phyloP scores from a whole-genome alignment of 352 stramenopile genomes.

The Elongisporangium undulatum region DNA sequence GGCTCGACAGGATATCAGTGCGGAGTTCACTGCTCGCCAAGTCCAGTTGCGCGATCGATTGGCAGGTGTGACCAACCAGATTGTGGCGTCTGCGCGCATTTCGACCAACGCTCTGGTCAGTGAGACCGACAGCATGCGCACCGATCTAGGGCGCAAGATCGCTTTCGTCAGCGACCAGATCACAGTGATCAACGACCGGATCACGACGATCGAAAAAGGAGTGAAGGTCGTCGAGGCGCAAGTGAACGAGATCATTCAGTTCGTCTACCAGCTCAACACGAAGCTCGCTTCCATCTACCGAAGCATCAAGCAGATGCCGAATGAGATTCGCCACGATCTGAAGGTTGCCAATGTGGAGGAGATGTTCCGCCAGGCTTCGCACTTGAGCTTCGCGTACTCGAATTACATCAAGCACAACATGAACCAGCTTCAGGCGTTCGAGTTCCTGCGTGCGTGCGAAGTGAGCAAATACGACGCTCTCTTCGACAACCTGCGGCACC shows the following conservation, averaged over 20 bases:
- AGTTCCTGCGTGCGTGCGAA: slow-evolving; percentile 9
- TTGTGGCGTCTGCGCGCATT: neutral
- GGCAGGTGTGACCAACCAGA: neutral
- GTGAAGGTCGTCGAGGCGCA: neutral
- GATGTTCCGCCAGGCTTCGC: slow-evolving; percentile 6
- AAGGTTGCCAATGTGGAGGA: slow-evolving; percentile 6
- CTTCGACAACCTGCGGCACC: slow-evolving; percentile 4
- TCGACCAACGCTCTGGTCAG: neutral
- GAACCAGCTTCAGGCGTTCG: slow-evolving; percentile 9
- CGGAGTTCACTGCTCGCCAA: neutral
- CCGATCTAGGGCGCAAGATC: slow-evolving; percentile 4
- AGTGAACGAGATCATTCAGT: neutral
- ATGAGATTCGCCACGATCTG: slow-evolving; percentile 6
- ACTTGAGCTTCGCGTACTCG: slow-evolving; percentile 8
- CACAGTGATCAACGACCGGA: slow-evolving; percentile 7
- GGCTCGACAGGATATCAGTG: neutral
- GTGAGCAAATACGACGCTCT: slow-evolving; percentile 1
- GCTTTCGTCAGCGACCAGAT: slow-evolving; percentile 8
- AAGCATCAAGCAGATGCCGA: neutral
- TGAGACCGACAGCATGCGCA: slow-evolving; percentile 4
- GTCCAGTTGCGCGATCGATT: neutral
- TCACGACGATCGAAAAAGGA: slow-evolving; percentile 2
- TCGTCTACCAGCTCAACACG: neutral
- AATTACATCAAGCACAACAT: slow-evolving; percentile 15
- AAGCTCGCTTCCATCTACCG: neutral